These are phyloP conservation scores for Azolla pinnata DNA, from an alignment of 75 land plant species.

Conservation along the genomic window DNA sequence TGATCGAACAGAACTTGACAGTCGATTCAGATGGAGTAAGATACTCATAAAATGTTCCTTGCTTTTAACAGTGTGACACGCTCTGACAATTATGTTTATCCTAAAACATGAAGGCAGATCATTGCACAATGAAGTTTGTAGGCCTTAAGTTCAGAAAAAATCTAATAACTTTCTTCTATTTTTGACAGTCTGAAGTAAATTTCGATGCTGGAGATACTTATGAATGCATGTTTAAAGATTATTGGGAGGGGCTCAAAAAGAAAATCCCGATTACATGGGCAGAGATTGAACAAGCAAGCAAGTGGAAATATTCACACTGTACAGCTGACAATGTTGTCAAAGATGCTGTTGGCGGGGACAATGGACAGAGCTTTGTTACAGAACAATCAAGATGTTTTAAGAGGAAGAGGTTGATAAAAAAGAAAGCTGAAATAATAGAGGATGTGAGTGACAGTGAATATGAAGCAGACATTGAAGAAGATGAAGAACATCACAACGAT, in stretches of 20 bases:
- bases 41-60: neutral
- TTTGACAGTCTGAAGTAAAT: conserved; percentile 49
- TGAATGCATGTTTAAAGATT: conserved; percentile 62
- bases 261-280: conserved; percentile 28
- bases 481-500: conserved; percentile 10
- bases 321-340: neutral
- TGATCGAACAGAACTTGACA: conserved; percentile 30
- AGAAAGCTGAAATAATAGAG: conserved; percentile 8
- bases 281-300: conserved; percentile 31
- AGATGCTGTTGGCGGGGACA: neutral
- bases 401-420: conserved; percentile 24
- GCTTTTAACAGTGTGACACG: neutral
- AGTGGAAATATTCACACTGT: conserved; percentile 9
- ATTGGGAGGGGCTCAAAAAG: conserved; percentile 47
- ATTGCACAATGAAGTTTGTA: neutral
- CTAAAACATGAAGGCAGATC: neutral
- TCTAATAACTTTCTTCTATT: neutral
- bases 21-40: conserved; percentile 35
- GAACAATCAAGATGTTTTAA: conserved; percentile 9
- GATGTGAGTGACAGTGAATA: conserved; percentile 9
- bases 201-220: conserved; percentile 50
- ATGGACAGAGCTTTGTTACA: neutral
- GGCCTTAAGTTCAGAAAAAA: neutral
- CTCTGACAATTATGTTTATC: neutral
- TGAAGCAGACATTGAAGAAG: conserved; percentile 9